Conservation (phyloP, 305 asterid species). For the Fraxinus xanthoxyloides region DNA sequence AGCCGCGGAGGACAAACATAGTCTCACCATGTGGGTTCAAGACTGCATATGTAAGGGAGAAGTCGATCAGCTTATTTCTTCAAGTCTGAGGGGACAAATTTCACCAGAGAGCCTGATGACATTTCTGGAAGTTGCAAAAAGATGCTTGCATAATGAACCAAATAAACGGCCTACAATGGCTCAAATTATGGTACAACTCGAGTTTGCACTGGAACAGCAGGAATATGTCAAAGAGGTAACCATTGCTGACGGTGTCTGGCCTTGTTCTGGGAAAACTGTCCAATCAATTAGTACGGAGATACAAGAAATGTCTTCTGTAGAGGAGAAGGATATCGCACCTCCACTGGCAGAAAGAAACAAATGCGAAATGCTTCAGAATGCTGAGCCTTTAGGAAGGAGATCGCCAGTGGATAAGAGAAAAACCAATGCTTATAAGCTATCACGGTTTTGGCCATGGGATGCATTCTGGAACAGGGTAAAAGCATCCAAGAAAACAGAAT, state of each 20-base stretch:
- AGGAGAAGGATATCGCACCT: background rate
- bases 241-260: background rate
- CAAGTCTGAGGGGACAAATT: slow-evolving; percentile 27
- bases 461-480: slow-evolving; percentile 30
- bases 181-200: slow-evolving; percentile 33
- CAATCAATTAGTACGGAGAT: background rate
- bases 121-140: slow-evolving; percentile 29
- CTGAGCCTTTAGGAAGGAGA: background rate
- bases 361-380: background rate
- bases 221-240: slow-evolving; percentile 8
- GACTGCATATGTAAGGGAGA: slow-evolving; percentile 27
- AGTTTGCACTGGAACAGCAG: slow-evolving; percentile 33
- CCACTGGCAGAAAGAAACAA: background rate
- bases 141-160: slow-evolving; percentile 36
- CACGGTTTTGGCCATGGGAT: slow-evolving; percentile 27
- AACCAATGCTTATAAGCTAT: slow-evolving; percentile 11
- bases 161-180: slow-evolving; percentile 37
- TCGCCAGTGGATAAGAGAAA: slow-evolving; percentile 1
- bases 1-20: slow-evolving; percentile 20
- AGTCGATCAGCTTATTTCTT: slow-evolving; percentile 31
- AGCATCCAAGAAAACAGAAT: slow-evolving; percentile 24
- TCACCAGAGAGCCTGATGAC: slow-evolving; percentile 26
- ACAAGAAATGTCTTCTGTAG: background rate
- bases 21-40: slow-evolving; percentile 30
- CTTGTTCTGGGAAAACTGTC: slow-evolving; percentile 6